phyloP scores from a whole-genome alignment of 139 green algal genomes.

The Coccomyxa sp. region DNA sequence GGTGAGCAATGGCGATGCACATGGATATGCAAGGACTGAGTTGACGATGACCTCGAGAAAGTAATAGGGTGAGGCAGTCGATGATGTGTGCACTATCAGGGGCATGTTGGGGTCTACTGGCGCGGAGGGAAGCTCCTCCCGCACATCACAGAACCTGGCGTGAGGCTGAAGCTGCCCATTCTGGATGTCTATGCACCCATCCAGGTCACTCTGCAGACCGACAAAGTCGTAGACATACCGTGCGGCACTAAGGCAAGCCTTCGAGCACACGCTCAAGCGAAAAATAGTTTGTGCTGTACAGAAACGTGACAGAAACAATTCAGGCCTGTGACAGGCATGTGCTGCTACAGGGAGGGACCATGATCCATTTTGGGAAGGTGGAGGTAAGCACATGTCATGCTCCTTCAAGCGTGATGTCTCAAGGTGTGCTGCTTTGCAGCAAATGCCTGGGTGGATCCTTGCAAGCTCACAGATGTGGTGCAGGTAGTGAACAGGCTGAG shows the following conservation, averaged over 20 bases:
- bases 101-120: constrained; percentile 55
- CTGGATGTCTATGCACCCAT: constrained; percentile 42
- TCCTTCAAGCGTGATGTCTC: no score
- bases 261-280: no score
- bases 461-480: neutral
- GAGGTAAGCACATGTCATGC: no score
- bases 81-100: constrained; percentile 25
- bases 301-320: no score
- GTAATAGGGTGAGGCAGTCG: no score
- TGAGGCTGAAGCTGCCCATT: constrained; percentile 36
- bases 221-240: constrained; percentile 49
- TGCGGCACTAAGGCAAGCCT: constrained; percentile 60
- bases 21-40: neutral
- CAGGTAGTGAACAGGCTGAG: constrained; percentile 52
- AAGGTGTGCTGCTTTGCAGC: neutral
- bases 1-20: neutral
- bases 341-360: constrained; percentile 46
- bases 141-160: constrained; percentile 32
- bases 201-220: constrained; percentile 54
- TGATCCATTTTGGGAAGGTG: constrained; percentile 53
- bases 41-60: neutral
- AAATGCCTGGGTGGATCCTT: neutral
- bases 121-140: constrained; percentile 38
- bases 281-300: no score
- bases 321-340: no score